Evolutionary conservation across 2,329 filamentous ascomycete species (phyloP).

Genomic region (Aspergillus pseudoterreus): DNA sequence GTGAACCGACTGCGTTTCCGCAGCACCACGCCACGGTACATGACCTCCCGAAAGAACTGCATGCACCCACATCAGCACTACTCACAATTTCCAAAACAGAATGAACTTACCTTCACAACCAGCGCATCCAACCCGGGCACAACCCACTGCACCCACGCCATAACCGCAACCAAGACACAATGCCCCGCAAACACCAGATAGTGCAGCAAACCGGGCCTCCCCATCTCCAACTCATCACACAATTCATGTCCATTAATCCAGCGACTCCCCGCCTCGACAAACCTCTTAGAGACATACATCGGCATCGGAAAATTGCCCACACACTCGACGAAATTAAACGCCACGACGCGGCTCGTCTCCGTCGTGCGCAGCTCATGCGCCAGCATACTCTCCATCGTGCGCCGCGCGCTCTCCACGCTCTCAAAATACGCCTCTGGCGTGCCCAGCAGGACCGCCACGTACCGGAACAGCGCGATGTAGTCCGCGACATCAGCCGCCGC

Average conservation of each 20-base stretch:
- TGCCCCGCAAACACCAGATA: conserved; percentile 13
- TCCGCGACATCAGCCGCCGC: conserved; percentile 58
- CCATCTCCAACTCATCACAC: conserved; percentile 35
- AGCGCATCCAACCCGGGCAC: conserved; percentile 23
- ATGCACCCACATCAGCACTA: not conserved
- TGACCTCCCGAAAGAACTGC: conserved; percentile 11
- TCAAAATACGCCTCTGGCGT: conserved; percentile 59
- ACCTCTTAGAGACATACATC: conserved; percentile 31
- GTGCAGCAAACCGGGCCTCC: conserved; percentile 22
- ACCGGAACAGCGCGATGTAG: conserved; percentile 70
- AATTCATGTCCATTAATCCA: conserved; percentile 38
- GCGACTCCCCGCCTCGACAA: conserved; percentile 37
- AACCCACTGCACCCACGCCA: conserved; percentile 24
- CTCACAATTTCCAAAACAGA: not conserved
- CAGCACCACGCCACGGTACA: conserved; percentile 28
- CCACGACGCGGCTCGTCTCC: conserved; percentile 31
- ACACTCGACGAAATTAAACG: conserved; percentile 38
- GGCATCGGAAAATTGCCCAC: conserved; percentile 34
- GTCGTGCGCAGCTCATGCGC: conserved; percentile 33
- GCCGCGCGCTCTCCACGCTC: conserved; percentile 52
- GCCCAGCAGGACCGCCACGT: conserved; percentile 66
- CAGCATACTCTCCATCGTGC: conserved; percentile 54
- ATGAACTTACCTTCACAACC: conserved; percentile 19
- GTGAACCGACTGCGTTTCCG: conserved; percentile 30
- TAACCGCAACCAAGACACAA: conserved; percentile 27